A percentile compares a stretch with the other conserved stretches of the same genome.
Conservation (phyloP, 306 rosid genomes). For the Trichosanthes cucumerina region DNA sequence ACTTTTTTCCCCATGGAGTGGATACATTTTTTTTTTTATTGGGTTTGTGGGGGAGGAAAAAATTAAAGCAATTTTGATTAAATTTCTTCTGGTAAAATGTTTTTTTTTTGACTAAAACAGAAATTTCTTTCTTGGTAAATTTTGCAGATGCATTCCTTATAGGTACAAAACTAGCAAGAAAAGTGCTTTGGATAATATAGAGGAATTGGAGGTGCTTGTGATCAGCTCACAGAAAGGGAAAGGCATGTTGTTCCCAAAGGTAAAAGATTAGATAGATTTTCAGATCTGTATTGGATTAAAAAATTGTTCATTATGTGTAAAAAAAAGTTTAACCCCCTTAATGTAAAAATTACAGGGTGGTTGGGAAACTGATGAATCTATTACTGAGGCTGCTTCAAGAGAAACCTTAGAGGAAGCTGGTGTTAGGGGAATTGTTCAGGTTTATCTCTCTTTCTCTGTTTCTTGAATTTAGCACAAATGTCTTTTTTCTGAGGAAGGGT, state of each 20-base stretch:
- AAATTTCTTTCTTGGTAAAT: not conserved
- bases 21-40: not conserved
- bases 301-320: not conserved
- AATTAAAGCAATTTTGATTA: not conserved
- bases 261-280: slow-evolving; percentile 10
- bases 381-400: slow-evolving; percentile 71
- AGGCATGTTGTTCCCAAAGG: slow-evolving; percentile 91
- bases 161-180: slow-evolving; percentile 40
- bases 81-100: not conserved
- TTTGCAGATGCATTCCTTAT: slow-evolving; percentile 85
- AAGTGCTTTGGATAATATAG: slow-evolving; percentile 17
- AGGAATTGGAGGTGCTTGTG: slow-evolving; percentile 67
- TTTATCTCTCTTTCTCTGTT: slow-evolving; percentile 7
- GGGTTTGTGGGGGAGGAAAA: not conserved
- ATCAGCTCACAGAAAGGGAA: slow-evolving; percentile 86
- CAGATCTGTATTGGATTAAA: not conserved
- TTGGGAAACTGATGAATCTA: slow-evolving; percentile 85
- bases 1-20: not conserved
- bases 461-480: not conserved
- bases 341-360: slow-evolving; percentile 52
- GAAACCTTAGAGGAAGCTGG: slow-evolving; percentile 95
- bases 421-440: slow-evolving; percentile 69
- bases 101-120: not conserved
- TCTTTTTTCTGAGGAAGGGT: not conserved
- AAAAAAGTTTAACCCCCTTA: not conserved